Evolutionary conservation across 2,329 filamentous ascomycete genomes (phyloP).

Genomic region (Ophiostoma sp.): DNA sequence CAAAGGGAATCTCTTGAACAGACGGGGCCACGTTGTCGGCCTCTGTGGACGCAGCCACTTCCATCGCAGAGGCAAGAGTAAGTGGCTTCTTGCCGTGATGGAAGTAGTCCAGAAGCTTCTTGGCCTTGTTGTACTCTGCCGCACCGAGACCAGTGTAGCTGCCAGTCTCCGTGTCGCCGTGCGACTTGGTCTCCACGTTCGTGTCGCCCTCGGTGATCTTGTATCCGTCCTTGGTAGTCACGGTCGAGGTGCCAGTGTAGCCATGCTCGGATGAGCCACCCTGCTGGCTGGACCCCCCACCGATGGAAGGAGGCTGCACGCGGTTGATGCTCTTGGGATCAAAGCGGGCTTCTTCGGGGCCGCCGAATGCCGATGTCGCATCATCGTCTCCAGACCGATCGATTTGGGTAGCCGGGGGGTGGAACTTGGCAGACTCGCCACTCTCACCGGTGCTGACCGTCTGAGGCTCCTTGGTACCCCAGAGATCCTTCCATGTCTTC

Average conservation of each 20-base stretch:
- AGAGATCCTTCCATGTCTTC: constrained; percentile 1
- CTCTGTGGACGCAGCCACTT: neutral
- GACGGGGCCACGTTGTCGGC: neutral
- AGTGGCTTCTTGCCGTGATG: constrained; percentile 8
- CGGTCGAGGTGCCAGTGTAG: neutral
- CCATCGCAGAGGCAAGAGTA: neutral
- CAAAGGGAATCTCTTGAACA: neutral
- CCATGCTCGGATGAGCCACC: too few species aligned
- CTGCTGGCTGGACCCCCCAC: neutral
- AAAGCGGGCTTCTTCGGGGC: neutral
- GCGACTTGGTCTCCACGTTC: neutral
- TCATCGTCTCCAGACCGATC: neutral
- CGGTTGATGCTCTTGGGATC: constrained; percentile 2
- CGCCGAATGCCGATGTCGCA: neutral
- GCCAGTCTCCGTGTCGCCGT: neutral
- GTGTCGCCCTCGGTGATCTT: neutral
- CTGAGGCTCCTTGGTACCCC: neutral
- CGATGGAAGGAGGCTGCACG: neutral
- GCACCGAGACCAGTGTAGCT: constrained; percentile 5
- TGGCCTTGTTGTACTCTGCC: constrained; percentile 3
- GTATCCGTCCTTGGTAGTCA: neutral
- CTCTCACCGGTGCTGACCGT: constrained; percentile 1
- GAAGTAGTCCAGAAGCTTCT: constrained; percentile 1
- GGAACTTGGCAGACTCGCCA: neutral
- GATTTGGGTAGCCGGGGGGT: neutral